These are phyloP conservation scores for Heliocybe sulcata DNA, from an alignment of 1,284 basidiomycete genomes.

Conservation along the genomic window DNA sequence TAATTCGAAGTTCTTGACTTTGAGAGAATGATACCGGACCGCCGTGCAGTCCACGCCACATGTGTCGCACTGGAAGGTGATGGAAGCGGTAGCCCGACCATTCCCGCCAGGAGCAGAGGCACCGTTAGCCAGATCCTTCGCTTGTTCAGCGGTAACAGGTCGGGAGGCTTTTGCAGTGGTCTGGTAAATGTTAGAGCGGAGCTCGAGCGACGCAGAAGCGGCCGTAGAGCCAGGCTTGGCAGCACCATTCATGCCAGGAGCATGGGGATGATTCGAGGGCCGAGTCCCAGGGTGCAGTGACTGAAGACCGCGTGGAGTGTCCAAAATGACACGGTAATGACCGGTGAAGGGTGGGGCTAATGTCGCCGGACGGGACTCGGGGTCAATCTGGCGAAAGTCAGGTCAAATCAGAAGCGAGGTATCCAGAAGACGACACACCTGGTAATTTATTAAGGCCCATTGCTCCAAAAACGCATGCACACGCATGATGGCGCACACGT, in stretches of 20 bases:
- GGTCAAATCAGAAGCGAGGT: slow-evolving; percentile 5
- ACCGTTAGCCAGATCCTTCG: slow-evolving; percentile 52
- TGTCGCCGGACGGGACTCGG: slow-evolving; percentile 90
- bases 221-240: slow-evolving; percentile 34
- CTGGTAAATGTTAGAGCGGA: slow-evolving; percentile 84
- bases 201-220: slow-evolving; percentile 71
- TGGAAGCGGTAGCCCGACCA: slow-evolving; percentile 25
- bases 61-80: slow-evolving; percentile 83
- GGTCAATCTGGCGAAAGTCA: slow-evolving; percentile 72
- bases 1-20: slow-evolving; percentile 86
- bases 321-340: slow-evolving; percentile 95
- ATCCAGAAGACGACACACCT: slow-evolving; percentile 43
- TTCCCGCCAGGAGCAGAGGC: slow-evolving; percentile 41
- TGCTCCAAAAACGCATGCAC: slow-evolving; percentile 99
- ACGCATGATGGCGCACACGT: slow-evolving; percentile 98
- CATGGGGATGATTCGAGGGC: slow-evolving; percentile 34
- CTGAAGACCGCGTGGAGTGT: slow-evolving; percentile 93
- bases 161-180: slow-evolving; percentile 80
- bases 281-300: slow-evolving; percentile 92
- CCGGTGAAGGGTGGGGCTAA: slow-evolving; percentile 97
- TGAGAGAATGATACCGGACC: slow-evolving; percentile 89
- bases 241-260: slow-evolving; percentile 43
- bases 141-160: slow-evolving; percentile 57
- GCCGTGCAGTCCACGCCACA: slow-evolving; percentile 91
- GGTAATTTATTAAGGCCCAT: slow-evolving; percentile 99